Evolutionary conservation across 345 rosid species (phyloP), one percentile per base, ranked within the genome.

Genomic region (Iberis pinnata): DNA sequence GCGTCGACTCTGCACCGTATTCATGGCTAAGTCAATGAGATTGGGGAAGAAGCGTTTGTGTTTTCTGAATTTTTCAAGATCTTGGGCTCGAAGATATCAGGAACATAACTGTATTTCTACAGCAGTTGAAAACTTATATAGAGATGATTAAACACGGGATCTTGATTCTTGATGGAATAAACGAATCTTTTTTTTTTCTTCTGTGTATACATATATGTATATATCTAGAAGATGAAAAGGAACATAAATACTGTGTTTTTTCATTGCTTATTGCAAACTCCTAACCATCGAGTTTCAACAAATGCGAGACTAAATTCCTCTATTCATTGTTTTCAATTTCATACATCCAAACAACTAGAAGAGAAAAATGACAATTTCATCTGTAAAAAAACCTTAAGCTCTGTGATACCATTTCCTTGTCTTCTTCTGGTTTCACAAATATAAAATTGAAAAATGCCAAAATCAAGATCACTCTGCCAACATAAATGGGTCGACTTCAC

Each of bases 401-500:
- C 33, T 49, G 58, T 49, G 33, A 50, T 20, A 50, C 42, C 35
- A 26, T 2, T 50, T 50, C 64, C 18, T 26, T 33, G 49, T 41
- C 56, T 50, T 57, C 58, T 43, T 50, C 47, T 20, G 49, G 49
- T 64, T 31, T 17, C 50, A 40, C 40, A 11, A 27, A 27, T 27
- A 9, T 27, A 27, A 27, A 17, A 53, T 16, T 27, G 8, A 35
- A 44, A 35, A 42, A n/a, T 43, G 33, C 49, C 39, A 41, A 46
- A 42, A 54, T 37, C 37, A 25, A 46, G 43, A 49, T 73, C 68
- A 81, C 60, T 84, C 86, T 36, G 80, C 90, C 58, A 76, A 49
- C 94, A 88, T 80, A 56, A 74, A 93, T 4, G 99, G 97, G 70
- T 93, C 99, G 2, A 68, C 70, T n/a, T 82, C 95, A 46, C 97